Evolutionary conservation across 257 asterid species (phyloP).

Genomic region (Salvia rosmarinus): DNA sequence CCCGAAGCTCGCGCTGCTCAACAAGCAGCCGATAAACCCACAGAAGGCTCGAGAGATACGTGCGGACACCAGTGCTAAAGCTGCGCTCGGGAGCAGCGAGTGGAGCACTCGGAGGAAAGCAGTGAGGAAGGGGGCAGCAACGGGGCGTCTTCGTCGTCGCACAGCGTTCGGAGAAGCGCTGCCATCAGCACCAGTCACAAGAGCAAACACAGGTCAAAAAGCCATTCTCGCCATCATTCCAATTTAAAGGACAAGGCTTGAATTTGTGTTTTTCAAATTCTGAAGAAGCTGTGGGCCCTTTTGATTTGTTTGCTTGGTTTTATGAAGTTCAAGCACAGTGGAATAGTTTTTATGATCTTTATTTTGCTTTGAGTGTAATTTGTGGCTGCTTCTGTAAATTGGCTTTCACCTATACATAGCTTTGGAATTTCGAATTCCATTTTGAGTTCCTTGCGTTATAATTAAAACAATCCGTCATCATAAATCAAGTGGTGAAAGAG

Average conservation of each 20-base stretch:
- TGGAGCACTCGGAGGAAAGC: conserved; percentile 49
- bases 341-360: neutral
- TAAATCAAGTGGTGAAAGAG: no score
- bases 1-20: conserved; percentile 55
- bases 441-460: no score
- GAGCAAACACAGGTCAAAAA: conserved; percentile 50
- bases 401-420: neutral
- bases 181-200: conserved; percentile 41
- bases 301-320: neutral
- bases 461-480: no score
- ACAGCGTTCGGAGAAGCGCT: conserved; percentile 40
- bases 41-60: conserved; percentile 67
- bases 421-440: no score
- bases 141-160: conserved; percentile 39
- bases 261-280: neutral
- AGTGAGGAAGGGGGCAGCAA: conserved; percentile 42
- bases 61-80: conserved; percentile 60
- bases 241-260: conserved; percentile 34
- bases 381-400: neutral
- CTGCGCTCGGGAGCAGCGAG: conserved; percentile 56
- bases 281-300: conserved; percentile 10
- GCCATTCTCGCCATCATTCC: conserved; percentile 38
- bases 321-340: conserved; percentile 1
- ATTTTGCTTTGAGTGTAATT: conserved; percentile 8
- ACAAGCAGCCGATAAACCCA: conserved; percentile 51